Evolutionary conservation across 2,329 filamentous ascomycete species (phyloP).

Genomic region (Huntiella bhutanensis): DNA sequence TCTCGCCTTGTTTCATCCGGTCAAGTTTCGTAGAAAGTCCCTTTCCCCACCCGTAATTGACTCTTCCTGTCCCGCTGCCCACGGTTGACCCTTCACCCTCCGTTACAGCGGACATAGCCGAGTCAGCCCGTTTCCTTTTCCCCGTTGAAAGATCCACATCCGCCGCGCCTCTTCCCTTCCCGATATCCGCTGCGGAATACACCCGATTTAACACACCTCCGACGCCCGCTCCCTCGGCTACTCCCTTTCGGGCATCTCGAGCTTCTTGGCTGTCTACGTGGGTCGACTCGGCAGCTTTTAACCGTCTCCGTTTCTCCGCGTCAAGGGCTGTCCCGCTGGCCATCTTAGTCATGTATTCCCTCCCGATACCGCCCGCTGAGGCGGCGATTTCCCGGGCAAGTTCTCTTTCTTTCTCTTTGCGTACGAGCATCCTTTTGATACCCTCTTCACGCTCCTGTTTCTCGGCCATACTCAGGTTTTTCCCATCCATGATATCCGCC

Average conservation of each 20-base stretch:
- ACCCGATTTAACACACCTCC: conserved; percentile 11
- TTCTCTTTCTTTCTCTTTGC: conserved; percentile 52
- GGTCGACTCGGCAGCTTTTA: conserved; percentile 11
- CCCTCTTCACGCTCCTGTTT: conserved; percentile 45
- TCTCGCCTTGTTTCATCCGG: conserved; percentile 43
- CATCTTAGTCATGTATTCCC: conserved; percentile 44
- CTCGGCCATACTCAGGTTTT: conserved; percentile 25
- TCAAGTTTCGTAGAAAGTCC: conserved; percentile 35
- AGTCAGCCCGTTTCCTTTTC: conserved; percentile 41
- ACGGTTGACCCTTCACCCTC: conserved; percentile 13
- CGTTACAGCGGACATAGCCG: conserved; percentile 21
- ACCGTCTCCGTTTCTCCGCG: neutral
- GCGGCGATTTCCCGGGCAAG: conserved; percentile 49
- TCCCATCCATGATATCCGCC: conserved; percentile 44
- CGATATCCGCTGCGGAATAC: conserved; percentile 21
- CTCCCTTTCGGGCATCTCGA: neutral
- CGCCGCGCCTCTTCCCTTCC: conserved; percentile 21
- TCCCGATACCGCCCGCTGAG: conserved; percentile 36
- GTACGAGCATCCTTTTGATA: conserved; percentile 43
- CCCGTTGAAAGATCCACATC: conserved; percentile 37
- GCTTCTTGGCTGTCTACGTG: neutral
- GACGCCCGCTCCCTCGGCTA: conserved; percentile 6
- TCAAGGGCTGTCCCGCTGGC: neutral
- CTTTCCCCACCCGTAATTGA: conserved; percentile 33
- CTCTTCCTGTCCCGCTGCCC: conserved; percentile 17